These are phyloP conservation scores for Mimosa pudica DNA, from an alignment of 306 rosid species.

Conservation along the genomic window DNA sequence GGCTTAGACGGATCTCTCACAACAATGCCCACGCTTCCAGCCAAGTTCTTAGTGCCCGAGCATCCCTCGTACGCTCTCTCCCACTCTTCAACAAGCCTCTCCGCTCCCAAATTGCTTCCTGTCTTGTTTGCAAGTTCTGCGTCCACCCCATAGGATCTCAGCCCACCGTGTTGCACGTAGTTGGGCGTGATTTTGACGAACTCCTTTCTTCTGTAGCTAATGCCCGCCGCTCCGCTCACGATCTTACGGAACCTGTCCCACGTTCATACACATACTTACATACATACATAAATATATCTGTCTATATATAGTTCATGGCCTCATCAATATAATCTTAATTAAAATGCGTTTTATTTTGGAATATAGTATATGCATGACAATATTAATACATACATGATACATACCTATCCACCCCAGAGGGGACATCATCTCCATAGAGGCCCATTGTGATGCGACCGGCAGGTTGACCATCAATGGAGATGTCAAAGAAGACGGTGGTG, in stretches of 20 bases:
- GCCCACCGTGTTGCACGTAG: conserved; percentile 76
- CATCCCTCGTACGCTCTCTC: conserved; percentile 54
- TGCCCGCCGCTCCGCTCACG: conserved; percentile 84
- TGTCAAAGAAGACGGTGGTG: conserved; percentile 65
- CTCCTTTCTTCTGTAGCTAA: conserved; percentile 89
- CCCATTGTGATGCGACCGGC: conserved; percentile 64
- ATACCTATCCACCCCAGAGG: conserved; percentile 63
- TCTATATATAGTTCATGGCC: too few relatives aligned
- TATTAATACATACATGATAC: neutral
- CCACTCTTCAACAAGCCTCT: conserved; percentile 68
- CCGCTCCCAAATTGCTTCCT: conserved; percentile 54
- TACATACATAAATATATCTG: too few relatives aligned
- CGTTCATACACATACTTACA: too few relatives aligned
- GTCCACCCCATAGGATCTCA: conserved; percentile 83
- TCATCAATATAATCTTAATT: too few relatives aligned
- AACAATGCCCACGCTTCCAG: conserved; percentile 73
- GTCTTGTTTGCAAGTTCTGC: conserved; percentile 61
- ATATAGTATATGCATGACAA: too few relatives aligned
- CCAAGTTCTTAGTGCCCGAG: conserved; percentile 72
- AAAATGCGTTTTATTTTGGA: too few relatives aligned
- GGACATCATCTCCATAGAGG: conserved; percentile 56
- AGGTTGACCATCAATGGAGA: conserved; percentile 69
- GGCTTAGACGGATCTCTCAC: conserved; percentile 87
- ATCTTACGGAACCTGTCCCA: conserved; percentile 49
- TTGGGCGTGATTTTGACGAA: conserved; percentile 73